Base-by-base conservation (phyloP, 208 protist genomes). In the Trypanosoma boissoni region DNA sequence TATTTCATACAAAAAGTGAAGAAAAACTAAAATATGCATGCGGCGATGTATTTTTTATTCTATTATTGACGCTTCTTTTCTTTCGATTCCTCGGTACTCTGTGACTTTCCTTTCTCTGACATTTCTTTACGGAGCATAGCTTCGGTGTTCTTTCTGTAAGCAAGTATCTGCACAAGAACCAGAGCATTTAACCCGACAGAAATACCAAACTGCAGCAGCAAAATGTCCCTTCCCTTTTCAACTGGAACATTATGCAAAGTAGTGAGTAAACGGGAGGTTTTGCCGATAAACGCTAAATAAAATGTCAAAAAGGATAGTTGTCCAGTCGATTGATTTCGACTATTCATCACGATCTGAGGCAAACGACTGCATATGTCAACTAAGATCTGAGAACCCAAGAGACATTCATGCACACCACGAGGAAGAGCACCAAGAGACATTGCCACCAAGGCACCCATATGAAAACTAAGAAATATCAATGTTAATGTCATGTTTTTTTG, bases 231-330 rank as follows among this genome's bases (percentile, higher is more conserved):
- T 2, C 83, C 85, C 58, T 90, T 86, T 57, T 88, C 81, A 71
- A 78, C 74, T 20, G 82, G 72, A 44, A 94, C 84, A 61, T 94
- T 91, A 55, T 88, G 46, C 43, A 83, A 75, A 6, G 83, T 91
- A 29, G 88, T 95, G 51, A 95, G 60, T 9, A 91, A 44, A 18
- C 88, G 77, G 46, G 77, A 84, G 6, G 76, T 63, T 39, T 78
- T 77, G 36, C 88, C 88, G 18, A 83, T 68, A 70, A 91, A 85
- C 8, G 79, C 83, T 10, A 94, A 49, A 45, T 91, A 94, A 73
- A 82, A 94, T 36, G 88, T 94, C 23, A 87, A 62, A 43, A 90
- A 88, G n/a, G 88, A 86, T 3, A 91, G 70, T 48, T 86, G 71
- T 2, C 88, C 88, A 4, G 76, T 89, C 29, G 74, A 86, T 32